Percentiles rank a stretch among this genome's conserved stretches.
Evolutionary conservation across 2,329 filamentous ascomycete species (phyloP).

Genomic region (Paraconiothyrium sp.): DNA sequence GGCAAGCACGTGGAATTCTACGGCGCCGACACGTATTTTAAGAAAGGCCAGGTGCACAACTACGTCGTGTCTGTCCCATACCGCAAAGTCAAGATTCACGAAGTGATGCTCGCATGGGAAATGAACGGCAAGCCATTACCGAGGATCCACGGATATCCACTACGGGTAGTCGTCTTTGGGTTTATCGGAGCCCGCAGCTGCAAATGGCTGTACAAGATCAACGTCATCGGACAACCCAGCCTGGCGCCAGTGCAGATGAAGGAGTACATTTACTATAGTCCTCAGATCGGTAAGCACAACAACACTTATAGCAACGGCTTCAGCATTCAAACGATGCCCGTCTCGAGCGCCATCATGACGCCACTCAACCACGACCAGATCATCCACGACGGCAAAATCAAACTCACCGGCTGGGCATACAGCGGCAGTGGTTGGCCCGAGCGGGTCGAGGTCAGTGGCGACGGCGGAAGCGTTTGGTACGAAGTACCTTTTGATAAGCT

Average conservation of each 20-base stretch:
- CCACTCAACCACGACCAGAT: conserved; percentile 69
- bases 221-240: conserved; percentile 66
- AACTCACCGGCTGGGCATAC: conserved; percentile 60
- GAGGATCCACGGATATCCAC: conserved; percentile 71
- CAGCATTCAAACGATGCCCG: conserved; percentile 77
- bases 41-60: conserved; percentile 71
- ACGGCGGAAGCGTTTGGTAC: conserved; percentile 73
- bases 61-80: conserved; percentile 74
- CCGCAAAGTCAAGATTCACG: conserved; percentile 72
- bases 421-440: conserved; percentile 61
- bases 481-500: conserved; percentile 68
- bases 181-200: conserved; percentile 72
- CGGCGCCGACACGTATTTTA: conserved; percentile 78
- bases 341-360: conserved; percentile 72
- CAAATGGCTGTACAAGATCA: conserved; percentile 72
- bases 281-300: conserved; percentile 75
- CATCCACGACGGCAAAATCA: conserved; percentile 68
- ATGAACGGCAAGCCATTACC: conserved; percentile 75
- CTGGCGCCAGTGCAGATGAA: conserved; percentile 70
- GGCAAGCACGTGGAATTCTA: conserved; percentile 73
- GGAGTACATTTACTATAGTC: conserved; percentile 75
- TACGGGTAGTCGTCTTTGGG: conserved; percentile 70
- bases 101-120: conserved; percentile 75
- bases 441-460: conserved; percentile 69
- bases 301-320: conserved; percentile 67